Evolutionary conservation across 129 eudicot genomes (phyloP), one percentile per base, ranked within the genome.

Genomic region (Flaveria sonorensis): DNA sequence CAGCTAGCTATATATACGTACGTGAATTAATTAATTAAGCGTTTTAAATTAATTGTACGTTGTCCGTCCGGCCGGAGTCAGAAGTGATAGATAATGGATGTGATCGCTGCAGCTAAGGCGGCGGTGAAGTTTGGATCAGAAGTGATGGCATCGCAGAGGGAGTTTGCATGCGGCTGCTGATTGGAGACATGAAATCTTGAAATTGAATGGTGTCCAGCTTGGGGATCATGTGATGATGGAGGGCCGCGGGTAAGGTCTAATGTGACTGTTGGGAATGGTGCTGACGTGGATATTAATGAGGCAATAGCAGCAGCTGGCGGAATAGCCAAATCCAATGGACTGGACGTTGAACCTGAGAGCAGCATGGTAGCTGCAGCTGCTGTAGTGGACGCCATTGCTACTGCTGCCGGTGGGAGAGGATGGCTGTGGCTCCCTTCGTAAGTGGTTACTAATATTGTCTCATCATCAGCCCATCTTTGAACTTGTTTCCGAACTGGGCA

Each of bases 121-220:
- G 97, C 98, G 0, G 96, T 93, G 88, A 93, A 90, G 77, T 90
- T 90, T 42, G 98, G 98, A 66, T 93, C 97, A n/a, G 94, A 71
- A 15, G 98, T 78, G 70, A 93, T 85, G 61, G 98, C 97, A 88
- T 85, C 2, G 88, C 76, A 62, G 68, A 85, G 4, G 86, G 51
- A 7, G 85, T 21, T 16, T 81, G 83, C 2, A 73, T 77, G 83
- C 15, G 52, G 73, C 55, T 57, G 81, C 1, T 24, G 28, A 32
- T 81, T 71, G 4, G 71, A 70, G 11, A 53, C n/a, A n/a, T n/a
- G n/a, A n/a, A n/a, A n/a, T n/a, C n/a, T n/a, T n/a, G n/a, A n/a
- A n/a, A n/a, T n/a, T n/a, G n/a, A n/a, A n/a, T n/a, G n/a, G n/a
- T n/a, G n/a, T n/a, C n/a, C n/a, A n/a, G n/a, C n/a, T n/a, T n/a